phyloP scores from a whole-genome alignment of 768 basidiomycete species.

The Kwoniella shandongensis region DNA sequence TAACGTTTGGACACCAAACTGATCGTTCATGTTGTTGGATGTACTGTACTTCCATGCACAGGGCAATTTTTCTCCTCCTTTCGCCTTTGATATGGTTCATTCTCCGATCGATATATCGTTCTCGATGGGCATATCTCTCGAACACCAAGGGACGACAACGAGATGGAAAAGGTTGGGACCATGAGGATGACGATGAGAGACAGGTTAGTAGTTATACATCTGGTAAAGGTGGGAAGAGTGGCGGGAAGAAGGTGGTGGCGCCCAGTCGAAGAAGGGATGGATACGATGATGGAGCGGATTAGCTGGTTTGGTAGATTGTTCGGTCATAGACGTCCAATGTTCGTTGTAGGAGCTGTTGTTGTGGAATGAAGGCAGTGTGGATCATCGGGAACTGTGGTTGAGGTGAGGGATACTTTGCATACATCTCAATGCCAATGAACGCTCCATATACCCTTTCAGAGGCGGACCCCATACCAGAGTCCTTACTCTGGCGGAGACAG shows the following conservation, averaged over 20 bases:
- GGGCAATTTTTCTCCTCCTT: conserved; percentile 7
- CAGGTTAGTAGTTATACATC: neutral
- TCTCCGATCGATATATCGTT: conserved; percentile 13
- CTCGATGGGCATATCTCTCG: conserved; percentile 3
- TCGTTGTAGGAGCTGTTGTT: too few species aligned
- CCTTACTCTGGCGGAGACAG: too few species aligned
- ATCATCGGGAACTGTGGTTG: too few species aligned
- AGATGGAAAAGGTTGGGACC: neutral
- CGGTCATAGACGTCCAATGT: too few species aligned
- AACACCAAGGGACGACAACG: neutral
- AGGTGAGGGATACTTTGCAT: too few species aligned
- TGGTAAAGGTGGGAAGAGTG: neutral
- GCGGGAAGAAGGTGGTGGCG: neutral
- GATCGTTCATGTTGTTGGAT: too few species aligned
- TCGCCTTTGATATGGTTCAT: conserved; percentile 16
- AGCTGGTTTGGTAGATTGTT: too few species aligned
- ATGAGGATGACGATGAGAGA: neutral
- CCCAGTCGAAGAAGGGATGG: neutral
- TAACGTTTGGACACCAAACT: too few species aligned
- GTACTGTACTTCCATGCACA: neutral
- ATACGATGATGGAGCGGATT: neutral
- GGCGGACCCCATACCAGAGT: too few species aligned
- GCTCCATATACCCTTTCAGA: too few species aligned
- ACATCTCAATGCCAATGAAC: too few species aligned
- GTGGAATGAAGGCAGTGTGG: too few species aligned